These are phyloP conservation scores for Stagonosporopsis chrysanthemi DNA, from an alignment of 2,329 filamentous ascomycete genomes.

Conservation along the genomic window DNA sequence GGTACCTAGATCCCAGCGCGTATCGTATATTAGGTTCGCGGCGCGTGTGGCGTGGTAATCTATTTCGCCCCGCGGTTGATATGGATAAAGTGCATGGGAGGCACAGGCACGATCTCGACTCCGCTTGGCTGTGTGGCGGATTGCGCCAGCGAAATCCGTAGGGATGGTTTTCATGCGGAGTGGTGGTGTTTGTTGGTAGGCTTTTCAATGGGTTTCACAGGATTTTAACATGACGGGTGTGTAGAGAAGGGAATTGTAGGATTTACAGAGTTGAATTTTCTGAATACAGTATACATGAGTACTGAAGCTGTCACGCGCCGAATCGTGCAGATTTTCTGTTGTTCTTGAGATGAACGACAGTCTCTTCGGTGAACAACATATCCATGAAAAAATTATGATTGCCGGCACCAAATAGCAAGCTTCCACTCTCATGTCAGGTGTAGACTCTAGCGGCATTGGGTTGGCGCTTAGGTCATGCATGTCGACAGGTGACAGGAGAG, in stretches of 20 bases:
- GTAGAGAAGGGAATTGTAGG: background rate
- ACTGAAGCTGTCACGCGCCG: background rate
- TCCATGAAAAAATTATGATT: background rate
- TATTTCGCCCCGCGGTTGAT: constrained; percentile 40
- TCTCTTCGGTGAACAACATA: background rate
- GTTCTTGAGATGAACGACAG: background rate
- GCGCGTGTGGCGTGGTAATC: constrained; percentile 15
- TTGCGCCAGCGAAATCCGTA: background rate
- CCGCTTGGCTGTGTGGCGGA: constrained; percentile 3
- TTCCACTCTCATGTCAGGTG: background rate
- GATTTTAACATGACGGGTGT: background rate
- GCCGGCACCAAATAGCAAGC: background rate
- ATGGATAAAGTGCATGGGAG: constrained; percentile 38
- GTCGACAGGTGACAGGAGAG: constrained; percentile 25
- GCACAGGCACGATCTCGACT: constrained; percentile 5
- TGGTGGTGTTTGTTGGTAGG: too few species aligned
- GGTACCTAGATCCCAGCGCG: too few species aligned
- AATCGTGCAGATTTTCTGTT: background rate
- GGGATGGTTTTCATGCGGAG: too few species aligned
- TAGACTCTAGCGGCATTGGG: background rate
- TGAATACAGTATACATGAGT: background rate
- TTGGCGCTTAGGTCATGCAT: constrained; percentile 35
- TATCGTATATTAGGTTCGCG: background rate
- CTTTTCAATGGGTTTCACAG: too few species aligned
- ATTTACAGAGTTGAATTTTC: background rate